These are phyloP conservation scores for Echinochloa phyllopogon DNA, from an alignment of 176 grass and related monocot species.

Conservation along the genomic window DNA sequence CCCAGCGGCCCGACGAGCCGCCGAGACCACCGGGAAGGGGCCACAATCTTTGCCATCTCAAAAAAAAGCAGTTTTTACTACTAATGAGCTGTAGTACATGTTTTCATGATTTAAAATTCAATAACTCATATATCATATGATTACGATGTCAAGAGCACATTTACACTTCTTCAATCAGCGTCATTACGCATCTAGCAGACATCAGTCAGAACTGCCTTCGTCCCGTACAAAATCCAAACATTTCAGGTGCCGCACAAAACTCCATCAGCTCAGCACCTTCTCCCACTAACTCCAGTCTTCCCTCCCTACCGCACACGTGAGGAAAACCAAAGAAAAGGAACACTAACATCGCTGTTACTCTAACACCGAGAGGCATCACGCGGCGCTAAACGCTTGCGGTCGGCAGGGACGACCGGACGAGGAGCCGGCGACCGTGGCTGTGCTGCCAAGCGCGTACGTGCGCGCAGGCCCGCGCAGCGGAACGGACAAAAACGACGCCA, in stretches of 20 bases:
- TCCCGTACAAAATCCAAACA: neutral
- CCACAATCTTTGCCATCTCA: neutral
- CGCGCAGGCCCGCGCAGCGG: slow-evolving; percentile 26
- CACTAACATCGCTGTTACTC: neutral
- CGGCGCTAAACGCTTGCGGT: slow-evolving; percentile 26
- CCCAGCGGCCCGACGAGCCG: too few species aligned
- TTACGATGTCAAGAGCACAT: neutral
- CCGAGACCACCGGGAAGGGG: too few species aligned
- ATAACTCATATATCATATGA: neutral
- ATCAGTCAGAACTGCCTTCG: neutral
- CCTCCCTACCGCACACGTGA: neutral
- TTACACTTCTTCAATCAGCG: neutral
- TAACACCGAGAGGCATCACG: neutral
- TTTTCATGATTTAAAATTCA: too few species aligned
- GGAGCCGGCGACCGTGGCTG: neutral
- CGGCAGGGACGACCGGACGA: neutral
- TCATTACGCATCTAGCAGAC: neutral
- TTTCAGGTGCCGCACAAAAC: neutral
- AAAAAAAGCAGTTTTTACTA: neutral
- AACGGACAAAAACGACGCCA: neutral
- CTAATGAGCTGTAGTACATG: too few species aligned
- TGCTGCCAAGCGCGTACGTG: slow-evolving; percentile 37
- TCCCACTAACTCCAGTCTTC: neutral
- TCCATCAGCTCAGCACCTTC: neutral
- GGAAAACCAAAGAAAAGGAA: neutral